phyloP scores from a whole-genome alignment of 768 basidiomycete species.

The Lenzites betulinus region DNA sequence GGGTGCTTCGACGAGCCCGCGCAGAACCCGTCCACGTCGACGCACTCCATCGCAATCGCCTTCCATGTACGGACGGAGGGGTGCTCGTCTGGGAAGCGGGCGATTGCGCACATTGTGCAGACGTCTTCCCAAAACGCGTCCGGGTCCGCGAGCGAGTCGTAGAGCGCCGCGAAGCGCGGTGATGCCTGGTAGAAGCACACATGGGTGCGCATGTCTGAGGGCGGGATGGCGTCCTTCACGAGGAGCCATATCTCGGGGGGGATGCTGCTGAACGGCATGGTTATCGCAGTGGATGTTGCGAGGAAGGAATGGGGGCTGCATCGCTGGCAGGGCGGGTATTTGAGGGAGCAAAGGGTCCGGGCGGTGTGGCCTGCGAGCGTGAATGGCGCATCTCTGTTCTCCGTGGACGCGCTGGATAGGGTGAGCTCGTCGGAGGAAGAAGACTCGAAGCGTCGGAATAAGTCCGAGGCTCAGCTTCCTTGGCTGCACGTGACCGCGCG shows the following conservation, averaged over 20 bases:
- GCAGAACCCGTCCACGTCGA: not conserved
- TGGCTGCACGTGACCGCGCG: not conserved
- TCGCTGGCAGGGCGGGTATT: not conserved
- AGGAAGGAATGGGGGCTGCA: not conserved
- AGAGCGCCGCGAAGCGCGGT: slow-evolving; percentile 21
- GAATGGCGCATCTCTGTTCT: not conserved
- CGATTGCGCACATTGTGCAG: slow-evolving; percentile 1
- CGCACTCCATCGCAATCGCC: not conserved
- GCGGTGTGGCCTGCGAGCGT: not conserved
- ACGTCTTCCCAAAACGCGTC: slow-evolving; percentile 20
- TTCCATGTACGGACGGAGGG: not conserved
- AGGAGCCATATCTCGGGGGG: slow-evolving; percentile 22
- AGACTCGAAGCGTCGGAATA: not conserved
- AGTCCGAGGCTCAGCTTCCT: not conserved
- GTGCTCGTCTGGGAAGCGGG: not conserved
- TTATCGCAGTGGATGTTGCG: not conserved
- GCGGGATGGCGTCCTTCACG: slow-evolving; percentile 19
- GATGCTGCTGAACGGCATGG: not conserved
- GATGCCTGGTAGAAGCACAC: slow-evolving; percentile 25
- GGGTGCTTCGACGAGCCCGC: not conserved
- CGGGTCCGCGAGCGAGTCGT: slow-evolving; percentile 20
- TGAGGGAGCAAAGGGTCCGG: not conserved
- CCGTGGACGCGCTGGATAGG: not conserved
- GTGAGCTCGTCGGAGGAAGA: not conserved
- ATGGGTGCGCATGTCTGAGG: slow-evolving; percentile 24